Percentiles rank a stretch among this genome's conserved stretches.
These are phyloP conservation scores for Scytalidium sp. DNA, from an alignment of 2,329 filamentous ascomycete species.

Conservation along the genomic window DNA sequence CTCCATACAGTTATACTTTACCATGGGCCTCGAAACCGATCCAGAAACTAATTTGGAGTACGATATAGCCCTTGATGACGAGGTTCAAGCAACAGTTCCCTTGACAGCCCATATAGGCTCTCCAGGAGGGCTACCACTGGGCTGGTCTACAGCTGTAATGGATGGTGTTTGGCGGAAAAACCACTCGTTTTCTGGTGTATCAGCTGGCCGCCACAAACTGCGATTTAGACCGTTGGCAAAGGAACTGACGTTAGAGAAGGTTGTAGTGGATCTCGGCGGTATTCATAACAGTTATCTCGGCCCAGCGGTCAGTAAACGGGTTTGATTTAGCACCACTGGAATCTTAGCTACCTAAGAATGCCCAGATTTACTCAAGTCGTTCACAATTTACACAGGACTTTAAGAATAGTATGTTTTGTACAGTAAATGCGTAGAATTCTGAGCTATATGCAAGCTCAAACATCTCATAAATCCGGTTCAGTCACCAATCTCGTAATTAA, in stretches of 20 bases:
- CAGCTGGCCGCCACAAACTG: conserved; percentile 16
- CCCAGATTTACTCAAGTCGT: too few relatives aligned
- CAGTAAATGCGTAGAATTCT: too few relatives aligned
- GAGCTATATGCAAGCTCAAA: too few relatives aligned
- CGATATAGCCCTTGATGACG: conserved; percentile 33
- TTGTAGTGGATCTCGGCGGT: conserved; percentile 35
- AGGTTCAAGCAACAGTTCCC: conserved; percentile 23
- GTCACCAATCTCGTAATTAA: too few relatives aligned
- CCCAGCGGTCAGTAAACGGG: conserved; percentile 31
- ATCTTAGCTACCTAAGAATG: too few relatives aligned
- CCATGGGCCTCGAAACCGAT: neutral
- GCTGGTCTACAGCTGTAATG: conserved; percentile 8
- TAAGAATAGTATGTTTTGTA: too few relatives aligned
- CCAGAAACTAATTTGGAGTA: conserved; percentile 27
- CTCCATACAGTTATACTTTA: neutral
- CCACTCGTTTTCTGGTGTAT: conserved; percentile 31
- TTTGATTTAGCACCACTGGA: too few relatives aligned
- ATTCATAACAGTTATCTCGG: conserved; percentile 33
- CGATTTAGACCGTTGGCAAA: conserved; percentile 24
- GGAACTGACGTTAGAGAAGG: conserved; percentile 30
- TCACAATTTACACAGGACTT: too few relatives aligned
- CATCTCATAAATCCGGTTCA: too few relatives aligned
- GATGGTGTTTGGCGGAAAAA: conserved; percentile 26
- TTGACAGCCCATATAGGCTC: conserved; percentile 30
- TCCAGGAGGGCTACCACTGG: conserved; percentile 12